Percentiles rank a stretch among this genome's conserved stretches.
Conservation (phyloP, 2,329 filamentous ascomycete species). For the Metarhizium robertsii region DNA sequence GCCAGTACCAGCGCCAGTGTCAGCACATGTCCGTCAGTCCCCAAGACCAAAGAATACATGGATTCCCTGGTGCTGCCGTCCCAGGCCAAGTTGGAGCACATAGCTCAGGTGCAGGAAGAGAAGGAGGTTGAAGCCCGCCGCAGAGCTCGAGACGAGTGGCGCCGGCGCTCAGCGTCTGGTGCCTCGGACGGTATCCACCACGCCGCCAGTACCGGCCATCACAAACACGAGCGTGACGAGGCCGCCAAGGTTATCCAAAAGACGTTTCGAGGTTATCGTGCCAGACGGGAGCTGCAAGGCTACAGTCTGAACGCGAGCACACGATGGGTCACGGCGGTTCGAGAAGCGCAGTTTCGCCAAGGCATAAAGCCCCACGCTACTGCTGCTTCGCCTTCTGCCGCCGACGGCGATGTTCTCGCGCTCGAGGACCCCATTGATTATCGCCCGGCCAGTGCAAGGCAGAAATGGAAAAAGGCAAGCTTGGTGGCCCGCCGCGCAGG, state of each 20-base stretch:
- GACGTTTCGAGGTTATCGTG: slow-evolving; percentile 69
- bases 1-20: background rate
- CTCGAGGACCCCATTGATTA: slow-evolving; percentile 10
- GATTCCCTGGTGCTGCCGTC: slow-evolving; percentile 40
- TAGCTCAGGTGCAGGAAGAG: slow-evolving; percentile 38
- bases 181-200: slow-evolving; percentile 4
- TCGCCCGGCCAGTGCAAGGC: slow-evolving; percentile 36
- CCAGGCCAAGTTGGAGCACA: slow-evolving; percentile 34
- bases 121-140: slow-evolving; percentile 35
- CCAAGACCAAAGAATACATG: slow-evolving; percentile 35
- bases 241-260: slow-evolving; percentile 55
- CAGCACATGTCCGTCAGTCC: background rate
- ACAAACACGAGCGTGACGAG: slow-evolving; percentile 18
- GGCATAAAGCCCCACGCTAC: slow-evolving; percentile 34
- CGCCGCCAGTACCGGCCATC: slow-evolving; percentile 8
- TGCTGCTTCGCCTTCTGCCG: slow-evolving; percentile 2
- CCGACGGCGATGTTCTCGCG: slow-evolving; percentile 3
- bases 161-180: slow-evolving; percentile 21
- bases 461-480: slow-evolving; percentile 68
- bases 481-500: slow-evolving; percentile 64
- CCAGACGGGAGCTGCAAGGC: slow-evolving; percentile 61
- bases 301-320: slow-evolving; percentile 59
- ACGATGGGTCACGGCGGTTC: slow-evolving; percentile 60
- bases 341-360: slow-evolving; percentile 46
- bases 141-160: slow-evolving; percentile 24